phyloP scores from a whole-genome alignment of 148 eudicot genomes.

The Diospyros kaki region DNA sequence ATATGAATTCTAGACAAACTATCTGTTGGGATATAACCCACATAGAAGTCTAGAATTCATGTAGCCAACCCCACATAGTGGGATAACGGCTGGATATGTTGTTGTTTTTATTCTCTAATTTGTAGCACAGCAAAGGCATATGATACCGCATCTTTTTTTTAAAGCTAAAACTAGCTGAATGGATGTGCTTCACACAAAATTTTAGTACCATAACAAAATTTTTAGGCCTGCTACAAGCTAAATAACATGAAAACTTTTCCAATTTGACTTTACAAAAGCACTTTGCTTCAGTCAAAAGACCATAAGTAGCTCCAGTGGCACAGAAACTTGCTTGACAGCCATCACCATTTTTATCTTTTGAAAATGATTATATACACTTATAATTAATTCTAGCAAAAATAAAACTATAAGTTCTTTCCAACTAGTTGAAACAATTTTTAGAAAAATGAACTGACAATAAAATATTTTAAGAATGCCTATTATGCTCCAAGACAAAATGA shows the following conservation, averaged over 20 bases:
- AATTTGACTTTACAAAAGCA: not conserved
- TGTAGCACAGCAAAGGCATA: no score
- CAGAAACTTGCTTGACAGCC: not conserved
- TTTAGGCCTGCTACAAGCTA: not conserved
- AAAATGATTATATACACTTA: not conserved
- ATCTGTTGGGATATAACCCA: no score
- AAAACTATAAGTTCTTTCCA: not conserved
- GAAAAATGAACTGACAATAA: not conserved
- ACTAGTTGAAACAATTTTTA: not conserved
- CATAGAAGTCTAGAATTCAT: no score
- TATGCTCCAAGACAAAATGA: not conserved
- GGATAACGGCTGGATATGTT: no score
- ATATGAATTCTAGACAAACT: no score
- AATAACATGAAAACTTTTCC: not conserved
- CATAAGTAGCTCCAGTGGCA: conserved; percentile 1
- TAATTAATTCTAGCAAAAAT: not conserved
- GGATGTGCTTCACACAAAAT: no score
- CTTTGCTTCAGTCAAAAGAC: not conserved
- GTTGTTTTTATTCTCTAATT: no score
- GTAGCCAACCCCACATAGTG: no score
- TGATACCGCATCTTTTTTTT: no score
- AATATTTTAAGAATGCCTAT: not conserved
- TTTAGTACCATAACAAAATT: no score
- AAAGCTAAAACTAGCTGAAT: no score
- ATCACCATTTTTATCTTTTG: no score